Evolutionary conservation across 148 eudicot species (phyloP), one percentile per base, ranked within the genome.

Genomic region (Rheum nobile): DNA sequence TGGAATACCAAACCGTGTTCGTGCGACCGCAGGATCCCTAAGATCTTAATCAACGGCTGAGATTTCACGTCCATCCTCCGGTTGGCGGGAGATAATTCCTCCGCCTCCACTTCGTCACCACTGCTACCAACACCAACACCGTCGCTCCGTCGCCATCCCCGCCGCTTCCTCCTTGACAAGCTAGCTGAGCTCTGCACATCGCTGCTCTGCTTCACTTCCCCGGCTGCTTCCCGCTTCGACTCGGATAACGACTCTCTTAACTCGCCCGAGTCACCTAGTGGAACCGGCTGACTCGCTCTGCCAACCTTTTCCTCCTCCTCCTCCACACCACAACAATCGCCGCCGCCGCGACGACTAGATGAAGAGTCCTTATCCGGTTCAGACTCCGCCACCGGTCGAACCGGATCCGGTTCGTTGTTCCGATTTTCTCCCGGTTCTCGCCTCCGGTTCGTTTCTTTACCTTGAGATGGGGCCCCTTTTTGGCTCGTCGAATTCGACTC

Each of bases 111-210:
- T 75, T 80, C 65, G 16, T 57, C 65, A 73, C 80, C 11, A 75
- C 81, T 46, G 67, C 86, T 26, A 9, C 68, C 11, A 19, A n/a
- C n/a, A n/a, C 46, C 69, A 5, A 35, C 32, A 3, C 71, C 44
- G 67, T 77, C 29, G 39, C 54, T 29, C 77, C 77, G 65, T 79
- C 74, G 44, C 79, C 67, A 39, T 70, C 52, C 39, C 83, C 83
- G 31, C 54, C 72, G 74, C 75, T 72, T 80, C 74, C 74, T 80
- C 75, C 83, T 80, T 81, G 82, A 80, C 55, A 81, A 75, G 67
- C 85, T 87, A 41, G 84, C 90, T 11, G 93, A 79, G 73, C 93
- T 89, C 73, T 82, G 88, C 69, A 87, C 84, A 29, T 85, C 93
- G 68, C 90, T 85, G 22, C 46, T 87, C 70, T 77, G 79, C 74